Evolutionary conservation across 164 flowering plant species (phyloP).

Genomic region (Chloranthus sessilifolius): DNA sequence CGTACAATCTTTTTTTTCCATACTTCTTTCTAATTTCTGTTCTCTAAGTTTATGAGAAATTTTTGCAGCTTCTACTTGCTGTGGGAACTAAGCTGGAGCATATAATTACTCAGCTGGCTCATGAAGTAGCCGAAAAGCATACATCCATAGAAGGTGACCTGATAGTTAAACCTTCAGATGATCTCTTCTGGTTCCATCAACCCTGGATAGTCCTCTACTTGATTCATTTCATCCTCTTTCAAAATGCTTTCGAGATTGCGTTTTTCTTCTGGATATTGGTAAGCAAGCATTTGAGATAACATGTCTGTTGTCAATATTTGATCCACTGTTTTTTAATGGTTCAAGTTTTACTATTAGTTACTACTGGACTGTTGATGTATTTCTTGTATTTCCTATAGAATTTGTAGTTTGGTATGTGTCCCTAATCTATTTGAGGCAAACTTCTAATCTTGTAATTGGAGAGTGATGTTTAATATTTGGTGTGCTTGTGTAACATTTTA

Average conservation of each 20-base stretch:
- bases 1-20: too few species aligned
- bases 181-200: slow-evolving; percentile 68
- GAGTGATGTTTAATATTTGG: too few species aligned
- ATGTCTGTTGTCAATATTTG: not conserved
- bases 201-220: slow-evolving; percentile 60
- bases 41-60: not conserved
- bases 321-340: not conserved
- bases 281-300: slow-evolving; percentile 1
- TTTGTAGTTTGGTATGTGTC: not conserved
- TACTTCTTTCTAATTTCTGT: too few species aligned
- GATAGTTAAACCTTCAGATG: slow-evolving; percentile 64
- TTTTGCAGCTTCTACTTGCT: slow-evolving; percentile 60
- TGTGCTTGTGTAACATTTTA: too few species aligned
- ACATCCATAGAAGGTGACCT: slow-evolving; percentile 33
- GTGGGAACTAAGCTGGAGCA: slow-evolving; percentile 91
- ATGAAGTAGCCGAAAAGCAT: slow-evolving; percentile 37
- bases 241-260: slow-evolving; percentile 78
- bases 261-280: slow-evolving; percentile 93
- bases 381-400: not conserved
- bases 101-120: slow-evolving; percentile 53
- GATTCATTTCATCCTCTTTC: slow-evolving; percentile 78
- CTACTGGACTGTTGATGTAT: not conserved
- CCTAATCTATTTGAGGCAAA: not conserved
- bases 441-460: too few species aligned
- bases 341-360: not conserved